phyloP scores from a whole-genome alignment of 1,284 basidiomycete genomes.

The Schizopora paradoxa region DNA sequence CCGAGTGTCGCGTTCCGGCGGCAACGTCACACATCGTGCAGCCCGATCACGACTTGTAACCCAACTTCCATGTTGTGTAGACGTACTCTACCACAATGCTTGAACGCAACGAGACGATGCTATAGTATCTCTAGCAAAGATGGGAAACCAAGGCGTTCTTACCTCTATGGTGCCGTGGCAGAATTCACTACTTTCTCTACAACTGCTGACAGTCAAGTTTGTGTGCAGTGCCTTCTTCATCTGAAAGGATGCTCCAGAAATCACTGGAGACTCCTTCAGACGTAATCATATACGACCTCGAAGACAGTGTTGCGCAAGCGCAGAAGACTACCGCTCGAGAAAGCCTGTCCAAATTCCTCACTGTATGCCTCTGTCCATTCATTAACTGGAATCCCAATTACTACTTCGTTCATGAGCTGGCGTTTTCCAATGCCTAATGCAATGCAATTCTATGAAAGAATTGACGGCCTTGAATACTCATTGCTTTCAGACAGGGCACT shows the following conservation, averaged over 20 bases:
- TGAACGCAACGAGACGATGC: too few species aligned
- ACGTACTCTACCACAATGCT: too few species aligned
- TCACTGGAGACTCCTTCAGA: conserved; percentile 62
- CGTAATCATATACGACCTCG: conserved; percentile 80
- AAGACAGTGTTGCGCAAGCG: conserved; percentile 73
- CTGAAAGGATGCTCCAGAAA: conserved; percentile 77
- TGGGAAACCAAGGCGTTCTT: conserved; percentile 51
- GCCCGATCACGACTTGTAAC: too few species aligned
- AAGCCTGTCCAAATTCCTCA: conserved; percentile 54
- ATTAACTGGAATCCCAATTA: conserved; percentile 9
- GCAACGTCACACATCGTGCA: too few species aligned
- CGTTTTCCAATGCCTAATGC: background rate
- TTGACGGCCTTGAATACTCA: background rate
- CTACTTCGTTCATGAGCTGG: conserved; percentile 21
- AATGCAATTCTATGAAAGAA: background rate
- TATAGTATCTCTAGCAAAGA: too few species aligned
- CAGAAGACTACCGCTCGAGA: conserved; percentile 57
- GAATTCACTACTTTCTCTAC: background rate
- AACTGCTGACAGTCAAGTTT: background rate
- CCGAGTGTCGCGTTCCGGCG: too few species aligned
- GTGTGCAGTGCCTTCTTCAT: conserved; percentile 65
- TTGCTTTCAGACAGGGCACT: conserved; percentile 25
- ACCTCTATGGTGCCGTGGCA: conserved; percentile 46
- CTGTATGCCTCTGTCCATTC: conserved; percentile 33
- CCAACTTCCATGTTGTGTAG: too few species aligned